phyloP scores from a whole-genome alignment of 78 protist species.

The Cyanophora paradoxa region DNA sequence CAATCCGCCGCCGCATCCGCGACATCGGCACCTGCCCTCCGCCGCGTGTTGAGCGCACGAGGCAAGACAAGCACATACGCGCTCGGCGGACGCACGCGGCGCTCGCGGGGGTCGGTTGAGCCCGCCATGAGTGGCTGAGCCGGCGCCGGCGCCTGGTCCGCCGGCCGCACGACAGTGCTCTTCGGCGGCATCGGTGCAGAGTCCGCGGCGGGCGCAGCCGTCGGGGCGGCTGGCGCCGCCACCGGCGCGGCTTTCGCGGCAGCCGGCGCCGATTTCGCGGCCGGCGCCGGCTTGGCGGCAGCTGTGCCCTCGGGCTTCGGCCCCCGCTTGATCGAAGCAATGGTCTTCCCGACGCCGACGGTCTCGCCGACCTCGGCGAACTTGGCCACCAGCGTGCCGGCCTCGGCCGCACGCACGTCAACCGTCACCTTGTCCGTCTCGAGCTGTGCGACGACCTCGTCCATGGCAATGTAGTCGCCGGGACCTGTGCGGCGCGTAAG shows the following conservation, averaged over 20 bases:
- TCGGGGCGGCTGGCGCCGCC: constrained; percentile 10
- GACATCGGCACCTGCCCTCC: constrained; percentile 68
- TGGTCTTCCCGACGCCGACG: constrained; percentile 62
- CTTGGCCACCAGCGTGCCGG: constrained; percentile 54
- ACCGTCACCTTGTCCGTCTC: constrained; percentile 86
- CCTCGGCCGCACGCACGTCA: constrained; percentile 70
- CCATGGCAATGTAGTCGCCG: constrained; percentile 73
- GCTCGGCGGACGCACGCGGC: background rate
- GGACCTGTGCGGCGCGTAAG: constrained; percentile 7
- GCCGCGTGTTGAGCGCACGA: too few relatives aligned
- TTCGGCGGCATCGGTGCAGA: constrained; percentile 9
- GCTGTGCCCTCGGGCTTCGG: constrained; percentile 60
- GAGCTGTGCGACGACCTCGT: constrained; percentile 64
- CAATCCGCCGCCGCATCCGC: constrained; percentile 84
- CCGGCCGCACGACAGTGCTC: background rate
- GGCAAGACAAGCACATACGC: background rate
- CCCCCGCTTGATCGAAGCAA: constrained; percentile 52
- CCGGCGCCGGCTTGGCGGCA: constrained; percentile 30
- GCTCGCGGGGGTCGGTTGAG: background rate
- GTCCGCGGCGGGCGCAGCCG: background rate
- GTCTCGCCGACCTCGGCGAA: constrained; percentile 58
- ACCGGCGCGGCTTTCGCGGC: constrained; percentile 20
- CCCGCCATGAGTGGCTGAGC: background rate
- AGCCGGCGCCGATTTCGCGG: constrained; percentile 29
- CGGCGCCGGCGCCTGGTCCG: constrained; percentile 7